These are phyloP conservation scores for Taphrina flavorubra DNA, from an alignment of 1,139 yeast genomes.

Conservation along the genomic window DNA sequence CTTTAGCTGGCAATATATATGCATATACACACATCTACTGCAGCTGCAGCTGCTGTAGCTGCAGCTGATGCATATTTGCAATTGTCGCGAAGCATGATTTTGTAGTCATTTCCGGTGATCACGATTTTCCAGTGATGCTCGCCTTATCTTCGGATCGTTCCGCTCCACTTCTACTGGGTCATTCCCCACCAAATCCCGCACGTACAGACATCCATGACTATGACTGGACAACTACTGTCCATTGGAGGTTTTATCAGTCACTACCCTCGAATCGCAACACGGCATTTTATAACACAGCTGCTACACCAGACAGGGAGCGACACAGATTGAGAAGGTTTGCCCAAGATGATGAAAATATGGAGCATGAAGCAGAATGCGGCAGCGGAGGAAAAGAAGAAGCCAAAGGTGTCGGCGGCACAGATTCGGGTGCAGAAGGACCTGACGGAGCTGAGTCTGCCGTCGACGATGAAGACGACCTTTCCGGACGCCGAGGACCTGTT, in stretches of 20 bases:
- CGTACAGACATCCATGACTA: neutral
- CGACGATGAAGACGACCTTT: constrained; percentile 63
- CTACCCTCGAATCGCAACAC: too few relatives aligned
- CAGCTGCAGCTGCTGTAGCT: too few relatives aligned
- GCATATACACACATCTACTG: neutral
- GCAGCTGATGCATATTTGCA: too few relatives aligned
- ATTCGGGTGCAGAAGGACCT: constrained; percentile 62
- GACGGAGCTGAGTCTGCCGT: constrained; percentile 71
- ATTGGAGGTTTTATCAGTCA: too few relatives aligned
- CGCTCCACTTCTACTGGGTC: too few relatives aligned
- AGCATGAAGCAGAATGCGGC: constrained; percentile 43
- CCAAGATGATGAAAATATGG: constrained; percentile 42
- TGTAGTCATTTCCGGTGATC: neutral
- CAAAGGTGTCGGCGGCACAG: constrained; percentile 58
- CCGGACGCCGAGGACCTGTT: constrained; percentile 65
- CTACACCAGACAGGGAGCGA: too few relatives aligned
- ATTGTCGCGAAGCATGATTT: too few relatives aligned
- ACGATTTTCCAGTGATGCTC: neutral
- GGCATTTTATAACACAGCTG: too few relatives aligned
- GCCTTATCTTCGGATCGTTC: neutral
- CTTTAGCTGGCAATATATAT: neutral
- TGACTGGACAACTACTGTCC: too few relatives aligned
- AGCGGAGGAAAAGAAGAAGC: constrained; percentile 52
- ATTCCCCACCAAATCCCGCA: constrained; percentile 2
- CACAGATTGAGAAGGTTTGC: neutral